A percentile compares a stretch with the other conserved stretches of the same genome.
Evolutionary conservation across 1,139 yeast genomes (phyloP).

Genomic region (Suhomyces kunorum): DNA sequence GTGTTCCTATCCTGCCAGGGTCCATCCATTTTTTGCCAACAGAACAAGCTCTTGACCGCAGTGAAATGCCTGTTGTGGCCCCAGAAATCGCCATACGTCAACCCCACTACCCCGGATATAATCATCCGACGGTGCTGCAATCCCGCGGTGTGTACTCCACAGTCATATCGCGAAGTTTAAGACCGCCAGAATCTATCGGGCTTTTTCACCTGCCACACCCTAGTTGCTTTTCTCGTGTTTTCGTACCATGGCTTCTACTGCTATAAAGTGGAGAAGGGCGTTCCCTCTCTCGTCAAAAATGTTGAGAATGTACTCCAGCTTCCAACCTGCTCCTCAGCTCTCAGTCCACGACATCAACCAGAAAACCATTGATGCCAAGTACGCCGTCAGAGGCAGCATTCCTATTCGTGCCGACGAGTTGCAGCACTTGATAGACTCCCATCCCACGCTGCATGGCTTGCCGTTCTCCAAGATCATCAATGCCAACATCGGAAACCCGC

Average conservation of each 20-base stretch:
- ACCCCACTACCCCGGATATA: background rate
- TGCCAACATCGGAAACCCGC: slow-evolving; percentile 97
- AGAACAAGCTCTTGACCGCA: too few species aligned
- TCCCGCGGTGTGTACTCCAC: slow-evolving; percentile 1
- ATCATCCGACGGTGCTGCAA: slow-evolving; percentile 2
- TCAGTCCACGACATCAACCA: slow-evolving; percentile 61
- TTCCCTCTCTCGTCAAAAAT: background rate
- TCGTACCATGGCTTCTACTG: background rate
- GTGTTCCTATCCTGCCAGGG: too few species aligned
- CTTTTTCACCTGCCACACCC: slow-evolving; percentile 1
- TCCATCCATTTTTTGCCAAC: too few species aligned
- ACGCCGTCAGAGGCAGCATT: slow-evolving; percentile 92
- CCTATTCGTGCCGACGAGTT: slow-evolving; percentile 94
- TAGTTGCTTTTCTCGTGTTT: background rate
- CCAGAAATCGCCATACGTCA: too few species aligned
- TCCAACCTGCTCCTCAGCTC: slow-evolving; percentile 17
- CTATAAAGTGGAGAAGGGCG: slow-evolving; percentile 1
- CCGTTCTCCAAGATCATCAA: slow-evolving; percentile 79
- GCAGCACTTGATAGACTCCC: slow-evolving; percentile 48
- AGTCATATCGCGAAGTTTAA: background rate
- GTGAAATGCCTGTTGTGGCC: too few species aligned
- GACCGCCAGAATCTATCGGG: background rate
- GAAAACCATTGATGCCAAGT: slow-evolving; percentile 78
- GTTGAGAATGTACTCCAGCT: slow-evolving; percentile 5
- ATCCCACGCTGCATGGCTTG: slow-evolving; percentile 56